Evolutionary conservation across 768 basidiomycete genomes (phyloP), one percentile per base, ranked within the genome.

Genomic region (Mycena rosella): DNA sequence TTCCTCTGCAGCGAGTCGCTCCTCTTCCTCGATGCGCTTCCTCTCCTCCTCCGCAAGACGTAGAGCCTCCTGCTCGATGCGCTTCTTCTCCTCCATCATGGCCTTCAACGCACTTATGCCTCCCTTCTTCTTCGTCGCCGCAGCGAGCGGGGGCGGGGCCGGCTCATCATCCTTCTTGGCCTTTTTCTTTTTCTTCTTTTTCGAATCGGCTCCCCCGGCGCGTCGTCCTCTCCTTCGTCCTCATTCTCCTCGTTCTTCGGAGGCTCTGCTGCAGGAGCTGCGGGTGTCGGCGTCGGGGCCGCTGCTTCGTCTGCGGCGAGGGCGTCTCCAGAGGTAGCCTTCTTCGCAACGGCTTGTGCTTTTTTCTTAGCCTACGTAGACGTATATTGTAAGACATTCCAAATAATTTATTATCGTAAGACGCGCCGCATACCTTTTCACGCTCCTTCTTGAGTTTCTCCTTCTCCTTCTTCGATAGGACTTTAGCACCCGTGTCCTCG

Each of bases 371-470:
- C 95, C 95, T 96, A 74, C 24, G 2, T 62, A 58, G 55, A 57
- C 58, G 51, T 56, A 58, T 53, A 68, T 34, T 67, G 60, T 54
- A 11, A 40, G 60, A 59, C 40, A 27, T n/a, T 56, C 67, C 32
- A 62, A 51, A 59, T 45, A n/a, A n/a, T n/a, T n/a, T n/a, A n/a
- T 42, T 7, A n/a, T n/a, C 11, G 22, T 45, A 42, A 45, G 44
- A 44, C 24, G 64, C 38, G 44, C 44, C 61, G 48, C 74, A 53
- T 38, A 91, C 96, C 91, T 98, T 98, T 83, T 98, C 96, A 57
- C 90, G 89, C 80, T 98, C 96, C 82, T 98, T 99, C 88, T 99
- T 98, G 67, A 97, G 83, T 77, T 91, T 91, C 78, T 98, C 96
- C 82, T 98, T 98, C 85, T 99, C 95, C 78, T 97, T 98, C 83